phyloP scores from a whole-genome alignment of 768 basidiomycete species.

The Boletus insuetus region DNA sequence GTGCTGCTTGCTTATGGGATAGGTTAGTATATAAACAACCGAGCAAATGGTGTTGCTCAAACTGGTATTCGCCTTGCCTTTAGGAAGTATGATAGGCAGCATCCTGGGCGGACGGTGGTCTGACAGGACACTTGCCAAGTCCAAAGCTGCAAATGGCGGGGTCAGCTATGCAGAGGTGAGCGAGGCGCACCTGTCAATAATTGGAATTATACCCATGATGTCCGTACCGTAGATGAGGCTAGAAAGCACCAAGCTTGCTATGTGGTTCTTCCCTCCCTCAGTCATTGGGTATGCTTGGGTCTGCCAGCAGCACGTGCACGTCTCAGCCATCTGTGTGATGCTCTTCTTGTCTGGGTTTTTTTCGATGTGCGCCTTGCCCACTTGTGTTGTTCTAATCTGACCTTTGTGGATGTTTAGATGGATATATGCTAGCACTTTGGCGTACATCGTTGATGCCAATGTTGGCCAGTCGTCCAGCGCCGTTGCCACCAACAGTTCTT shows the following conservation, averaged over 20 bases:
- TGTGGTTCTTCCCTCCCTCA: conserved; percentile 52
- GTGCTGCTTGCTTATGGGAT: conserved; percentile 74
- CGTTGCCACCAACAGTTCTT: conserved; percentile 71
- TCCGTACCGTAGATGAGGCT: conserved; percentile 60
- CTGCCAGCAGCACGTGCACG: conserved; percentile 57
- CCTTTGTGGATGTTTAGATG: conserved; percentile 34
- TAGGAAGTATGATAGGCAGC: conserved; percentile 51
- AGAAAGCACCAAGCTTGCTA: conserved; percentile 56
- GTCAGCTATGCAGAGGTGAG: conserved; percentile 63
- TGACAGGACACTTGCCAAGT: conserved; percentile 45
- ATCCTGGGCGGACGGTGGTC: conserved; percentile 62
- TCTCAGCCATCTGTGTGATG: conserved; percentile 68
- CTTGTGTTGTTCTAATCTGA: not conserved
- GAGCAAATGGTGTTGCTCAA: not conserved
- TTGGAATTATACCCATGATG: not conserved
- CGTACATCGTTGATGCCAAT: conserved; percentile 89
- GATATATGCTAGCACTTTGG: conserved; percentile 70
- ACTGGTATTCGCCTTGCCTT: not conserved
- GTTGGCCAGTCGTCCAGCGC: conserved; percentile 76
- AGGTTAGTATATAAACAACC: conserved; percentile 38
- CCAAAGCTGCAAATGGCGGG: conserved; percentile 50
- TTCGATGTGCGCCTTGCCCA: conserved; percentile 51
- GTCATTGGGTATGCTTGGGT: conserved; percentile 79
- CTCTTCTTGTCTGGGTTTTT: conserved; percentile 76
- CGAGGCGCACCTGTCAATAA: not conserved